Evolutionary conservation across 73 alveolate species (phyloP).

Genomic region (Paramecium caudatum): DNA sequence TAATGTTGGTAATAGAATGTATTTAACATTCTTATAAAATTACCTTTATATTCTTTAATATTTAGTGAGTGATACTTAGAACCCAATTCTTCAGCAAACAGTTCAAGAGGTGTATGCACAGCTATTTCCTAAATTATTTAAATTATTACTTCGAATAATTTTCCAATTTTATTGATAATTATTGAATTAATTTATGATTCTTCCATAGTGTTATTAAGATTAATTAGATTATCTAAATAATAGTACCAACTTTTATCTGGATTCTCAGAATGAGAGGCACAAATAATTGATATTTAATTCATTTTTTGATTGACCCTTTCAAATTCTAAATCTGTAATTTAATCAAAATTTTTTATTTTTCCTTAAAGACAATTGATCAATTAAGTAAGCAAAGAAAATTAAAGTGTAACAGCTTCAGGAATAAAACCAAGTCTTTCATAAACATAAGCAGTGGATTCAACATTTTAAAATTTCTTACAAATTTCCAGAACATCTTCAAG

Average conservation of each 20-base stretch:
- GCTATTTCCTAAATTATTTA: constrained; percentile 18
- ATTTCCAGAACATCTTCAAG: constrained; percentile 42
- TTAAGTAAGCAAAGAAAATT: not conserved
- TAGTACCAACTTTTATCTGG: constrained; percentile 30
- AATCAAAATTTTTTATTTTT: constrained; percentile 21
- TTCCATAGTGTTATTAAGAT: not conserved
- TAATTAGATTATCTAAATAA: constrained; percentile 11
- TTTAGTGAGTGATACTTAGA: not conserved
- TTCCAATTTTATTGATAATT: not conserved
- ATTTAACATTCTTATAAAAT: constrained; percentile 10
- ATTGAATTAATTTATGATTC: not conserved
- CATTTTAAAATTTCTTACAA: constrained; percentile 10
- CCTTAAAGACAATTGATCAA: not conserved
- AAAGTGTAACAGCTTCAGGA: not conserved
- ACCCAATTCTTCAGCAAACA: constrained; percentile 28
- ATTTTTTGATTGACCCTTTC: not conserved
- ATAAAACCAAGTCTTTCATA: constrained; percentile 38
- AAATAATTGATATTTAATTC: not conserved
- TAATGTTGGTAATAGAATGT: constrained; percentile 8
- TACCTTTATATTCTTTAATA: constrained; percentile 31
- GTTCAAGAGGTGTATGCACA: constrained; percentile 3
- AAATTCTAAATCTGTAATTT: not conserved
- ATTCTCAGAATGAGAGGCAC: constrained; percentile 22
- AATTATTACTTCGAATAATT: constrained; percentile 15
- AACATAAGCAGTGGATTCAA: constrained; percentile 37